Conservation (phyloP, 208 protist species). For the Acanthamoeba castellanii region DNA sequence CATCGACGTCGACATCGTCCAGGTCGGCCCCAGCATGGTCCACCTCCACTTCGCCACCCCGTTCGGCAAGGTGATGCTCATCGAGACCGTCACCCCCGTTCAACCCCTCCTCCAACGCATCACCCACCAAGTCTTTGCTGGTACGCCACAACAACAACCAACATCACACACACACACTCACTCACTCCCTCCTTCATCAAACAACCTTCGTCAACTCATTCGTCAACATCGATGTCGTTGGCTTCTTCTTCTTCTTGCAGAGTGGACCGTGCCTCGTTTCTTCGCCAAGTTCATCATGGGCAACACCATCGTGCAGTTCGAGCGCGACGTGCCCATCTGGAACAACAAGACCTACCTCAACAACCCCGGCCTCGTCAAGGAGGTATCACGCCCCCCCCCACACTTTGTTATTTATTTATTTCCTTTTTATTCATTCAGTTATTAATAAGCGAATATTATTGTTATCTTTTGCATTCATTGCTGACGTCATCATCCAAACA, state of each 20-base stretch:
- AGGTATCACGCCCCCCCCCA: background rate
- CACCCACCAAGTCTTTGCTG: slow-evolving; percentile 43
- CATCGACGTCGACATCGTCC: slow-evolving; percentile 64
- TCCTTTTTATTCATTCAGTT: no score
- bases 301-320: slow-evolving; percentile 45
- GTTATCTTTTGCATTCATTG: no score
- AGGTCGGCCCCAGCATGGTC: slow-evolving; percentile 64
- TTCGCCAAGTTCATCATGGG: slow-evolving; percentile 73
- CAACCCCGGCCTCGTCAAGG: slow-evolving; percentile 58
- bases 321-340: slow-evolving; percentile 76
- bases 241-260: background rate
- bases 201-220: no score
- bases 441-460: no score
- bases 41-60: slow-evolving; percentile 71
- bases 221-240: no score
- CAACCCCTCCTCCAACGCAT: slow-evolving; percentile 52
- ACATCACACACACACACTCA: no score
- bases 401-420: no score
- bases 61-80: slow-evolving; percentile 47
- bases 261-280: slow-evolving; percentile 68
- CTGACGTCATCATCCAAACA: background rate
- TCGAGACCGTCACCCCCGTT: slow-evolving; percentile 61
- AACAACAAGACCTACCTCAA: slow-evolving; percentile 73
- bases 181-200: background rate
- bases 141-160: background rate